These are phyloP conservation scores for Cladosporium sp. DNA, from an alignment of 2,329 filamentous ascomycete species.

Conservation along the genomic window DNA sequence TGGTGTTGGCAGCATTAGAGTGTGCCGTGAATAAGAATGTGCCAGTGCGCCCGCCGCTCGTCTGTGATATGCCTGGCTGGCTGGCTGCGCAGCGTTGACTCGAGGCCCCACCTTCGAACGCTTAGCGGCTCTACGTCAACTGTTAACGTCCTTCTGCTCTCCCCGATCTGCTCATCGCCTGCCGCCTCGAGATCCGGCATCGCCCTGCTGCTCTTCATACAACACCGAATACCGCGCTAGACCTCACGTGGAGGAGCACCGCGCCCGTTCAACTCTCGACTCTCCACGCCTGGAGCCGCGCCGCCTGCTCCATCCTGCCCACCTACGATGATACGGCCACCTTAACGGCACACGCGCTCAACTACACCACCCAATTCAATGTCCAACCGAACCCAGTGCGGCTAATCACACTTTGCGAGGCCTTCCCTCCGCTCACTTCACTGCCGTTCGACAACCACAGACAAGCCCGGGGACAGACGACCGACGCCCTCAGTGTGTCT, in stretches of 20 bases:
- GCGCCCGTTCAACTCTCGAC: background rate
- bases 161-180: background rate
- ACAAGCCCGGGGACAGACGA: too few species aligned
- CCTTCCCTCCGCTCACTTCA: constrained; percentile 3
- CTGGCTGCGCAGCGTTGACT: too few species aligned
- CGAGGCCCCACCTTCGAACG: too few species aligned
- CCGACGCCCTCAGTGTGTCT: background rate
- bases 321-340: constrained; percentile 20
- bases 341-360: constrained; percentile 13
- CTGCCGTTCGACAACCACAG: background rate
- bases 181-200: background rate
- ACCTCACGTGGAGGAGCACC: background rate
- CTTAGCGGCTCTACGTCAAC: background rate
- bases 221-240: background rate
- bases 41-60: too few species aligned
- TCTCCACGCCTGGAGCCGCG: constrained; percentile 5
- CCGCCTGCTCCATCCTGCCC: background rate
- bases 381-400: constrained; percentile 30
- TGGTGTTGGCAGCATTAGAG: too few species aligned
- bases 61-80: too few species aligned
- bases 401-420: constrained; percentile 18
- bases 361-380: constrained; percentile 26
- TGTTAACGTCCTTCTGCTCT: background rate
- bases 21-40: too few species aligned
- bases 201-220: background rate